A percentile compares a stretch with the other conserved stretches of the same genome.
These are phyloP conservation scores for Penicillium sp. DNA, from an alignment of 2,329 filamentous ascomycete species.

Conservation along the genomic window DNA sequence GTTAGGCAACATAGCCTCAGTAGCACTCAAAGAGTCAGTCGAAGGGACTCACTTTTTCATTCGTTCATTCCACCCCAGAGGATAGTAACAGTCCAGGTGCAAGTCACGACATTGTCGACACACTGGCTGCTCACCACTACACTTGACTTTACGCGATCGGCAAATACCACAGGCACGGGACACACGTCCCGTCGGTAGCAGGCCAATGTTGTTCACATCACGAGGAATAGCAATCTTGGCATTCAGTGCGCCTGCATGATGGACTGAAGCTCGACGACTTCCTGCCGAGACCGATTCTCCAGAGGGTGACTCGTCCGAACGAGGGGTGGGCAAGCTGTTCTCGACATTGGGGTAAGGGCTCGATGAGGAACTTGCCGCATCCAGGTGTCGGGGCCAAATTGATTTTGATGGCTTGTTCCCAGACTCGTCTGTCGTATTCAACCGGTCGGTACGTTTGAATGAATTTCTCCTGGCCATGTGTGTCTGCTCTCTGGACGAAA, in stretches of 20 bases:
- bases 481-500: background rate
- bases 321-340: conserved; percentile 1
- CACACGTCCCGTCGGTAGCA: background rate
- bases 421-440: background rate
- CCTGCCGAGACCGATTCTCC: background rate
- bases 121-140: conserved; percentile 1
- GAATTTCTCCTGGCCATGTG: background rate
- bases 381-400: background rate
- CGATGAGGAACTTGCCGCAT: background rate
- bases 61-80: background rate
- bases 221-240: background rate
- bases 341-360: background rate
- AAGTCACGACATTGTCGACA: conserved; percentile 1
- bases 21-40: too few relatives aligned
- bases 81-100: background rate
- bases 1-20: background rate
- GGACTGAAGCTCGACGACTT: background rate
- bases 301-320: conserved; percentile 1
- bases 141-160: background rate
- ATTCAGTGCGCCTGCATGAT: background rate
- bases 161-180: background rate
- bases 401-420: background rate
- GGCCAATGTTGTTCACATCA: background rate
- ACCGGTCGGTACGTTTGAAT: background rate
- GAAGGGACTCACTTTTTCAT: background rate